Conservation (phyloP, 805 yeast species). For the Suhomyces faveliae region DNA sequence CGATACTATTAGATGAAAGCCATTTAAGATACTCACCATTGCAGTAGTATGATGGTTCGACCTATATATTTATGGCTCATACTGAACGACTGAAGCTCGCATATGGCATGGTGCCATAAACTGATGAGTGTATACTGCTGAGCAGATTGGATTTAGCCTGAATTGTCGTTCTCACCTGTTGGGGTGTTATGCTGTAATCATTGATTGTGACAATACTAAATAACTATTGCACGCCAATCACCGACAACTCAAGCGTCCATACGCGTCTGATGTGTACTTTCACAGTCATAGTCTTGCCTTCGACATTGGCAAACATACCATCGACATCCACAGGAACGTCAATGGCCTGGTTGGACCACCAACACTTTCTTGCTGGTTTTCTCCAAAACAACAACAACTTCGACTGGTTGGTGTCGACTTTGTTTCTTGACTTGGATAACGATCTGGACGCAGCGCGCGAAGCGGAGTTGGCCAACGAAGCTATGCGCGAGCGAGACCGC, state of each 20-base stretch:
- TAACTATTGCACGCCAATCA: conserved; percentile 72
- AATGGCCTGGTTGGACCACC: conserved; percentile 81
- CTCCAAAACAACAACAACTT: conserved; percentile 91
- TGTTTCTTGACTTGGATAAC: conserved; percentile 47
- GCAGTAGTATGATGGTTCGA: too few relatives aligned
- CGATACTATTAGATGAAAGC: too few relatives aligned
- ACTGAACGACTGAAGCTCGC: too few relatives aligned
- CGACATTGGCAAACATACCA: conserved; percentile 25
- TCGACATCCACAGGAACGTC: conserved; percentile 40
- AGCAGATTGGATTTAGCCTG: too few relatives aligned
- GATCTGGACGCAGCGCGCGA: conserved; percentile 60
- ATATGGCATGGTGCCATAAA: too few relatives aligned
- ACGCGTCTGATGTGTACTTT: conserved; percentile 87
- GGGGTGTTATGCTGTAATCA: too few relatives aligned
- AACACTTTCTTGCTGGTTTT: conserved; percentile 97
- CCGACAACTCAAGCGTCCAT: conserved; percentile 93
- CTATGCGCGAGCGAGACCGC: conserved; percentile 53
- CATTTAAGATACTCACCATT: too few relatives aligned
- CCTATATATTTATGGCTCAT: too few relatives aligned
- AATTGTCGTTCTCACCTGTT: too few relatives aligned
- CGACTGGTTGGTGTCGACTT: conserved; percentile 40
- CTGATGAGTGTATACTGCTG: too few relatives aligned
- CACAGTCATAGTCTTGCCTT: conserved; percentile 30
- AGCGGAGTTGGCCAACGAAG: conserved; percentile 56
- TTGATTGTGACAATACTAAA: too few relatives aligned